These are phyloP conservation scores for Penicillium bovifimosum DNA, from an alignment of 495 filamentous ascomycete genomes.

Conservation along the genomic window DNA sequence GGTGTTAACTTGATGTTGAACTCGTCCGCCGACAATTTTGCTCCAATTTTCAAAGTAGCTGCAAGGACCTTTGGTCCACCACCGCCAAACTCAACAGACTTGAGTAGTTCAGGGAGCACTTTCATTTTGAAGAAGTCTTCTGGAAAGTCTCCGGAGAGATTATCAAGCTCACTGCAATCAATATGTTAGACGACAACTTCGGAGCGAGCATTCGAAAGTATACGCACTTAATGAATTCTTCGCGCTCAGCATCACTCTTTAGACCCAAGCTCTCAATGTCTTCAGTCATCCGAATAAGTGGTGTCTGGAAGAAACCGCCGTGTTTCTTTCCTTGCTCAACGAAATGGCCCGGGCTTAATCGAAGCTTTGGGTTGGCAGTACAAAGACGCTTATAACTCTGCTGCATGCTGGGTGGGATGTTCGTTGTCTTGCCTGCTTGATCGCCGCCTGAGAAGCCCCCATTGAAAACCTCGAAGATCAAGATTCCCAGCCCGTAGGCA, in stretches of 20 bases:
- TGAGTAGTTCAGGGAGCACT: conserved; percentile 88
- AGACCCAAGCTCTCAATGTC: conserved; percentile 87
- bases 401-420: conserved; percentile 81
- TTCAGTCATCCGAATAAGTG: conserved; percentile 84
- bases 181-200: conserved; percentile 1
- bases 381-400: conserved; percentile 82
- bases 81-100: conserved; percentile 94
- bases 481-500: conserved; percentile 75
- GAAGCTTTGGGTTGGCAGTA: conserved; percentile 80
- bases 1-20: conserved; percentile 81
- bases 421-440: conserved; percentile 77
- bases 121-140: conserved; percentile 98
- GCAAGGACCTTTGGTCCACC: conserved; percentile 88
- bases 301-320: conserved; percentile 86
- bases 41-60: conserved; percentile 82
- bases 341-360: conserved; percentile 79
- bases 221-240: conserved; percentile 71
- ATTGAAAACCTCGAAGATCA: conserved; percentile 91
- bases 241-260: conserved; percentile 76
- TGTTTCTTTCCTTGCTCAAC: conserved; percentile 79
- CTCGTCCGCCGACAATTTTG: conserved; percentile 82
- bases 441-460: conserved; percentile 65
- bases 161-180: conserved; percentile 65
- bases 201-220: not conserved
- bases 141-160: conserved; percentile 85